phyloP scores from a whole-genome alignment of 2,329 filamentous ascomycete species.

The Chaetomium globosum region DNA sequence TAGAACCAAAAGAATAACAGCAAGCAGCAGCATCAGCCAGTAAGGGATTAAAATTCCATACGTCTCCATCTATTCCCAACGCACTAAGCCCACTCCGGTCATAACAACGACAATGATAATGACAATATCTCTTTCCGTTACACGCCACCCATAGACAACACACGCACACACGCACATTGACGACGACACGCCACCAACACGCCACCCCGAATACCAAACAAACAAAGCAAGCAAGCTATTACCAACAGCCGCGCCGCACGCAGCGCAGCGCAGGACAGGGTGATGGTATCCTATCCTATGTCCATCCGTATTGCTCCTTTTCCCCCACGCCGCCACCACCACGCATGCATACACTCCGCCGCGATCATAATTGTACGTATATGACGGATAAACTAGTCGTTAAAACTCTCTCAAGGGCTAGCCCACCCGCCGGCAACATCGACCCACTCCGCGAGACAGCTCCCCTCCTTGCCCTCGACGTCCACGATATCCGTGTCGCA shows the following conservation, averaged over 20 bases:
- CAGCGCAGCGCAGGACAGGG: background rate
- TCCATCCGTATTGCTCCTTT: background rate
- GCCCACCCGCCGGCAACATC: conserved; percentile 95
- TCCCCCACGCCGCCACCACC: too few species aligned
- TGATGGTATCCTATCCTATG: background rate
- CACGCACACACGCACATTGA: background rate
- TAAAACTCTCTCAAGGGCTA: conserved; percentile 47
- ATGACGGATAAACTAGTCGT: too few species aligned
- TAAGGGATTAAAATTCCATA: background rate
- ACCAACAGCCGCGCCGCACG: conserved; percentile 2
- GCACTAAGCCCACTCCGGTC: background rate
- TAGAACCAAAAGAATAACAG: too few species aligned
- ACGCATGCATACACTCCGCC: too few species aligned
- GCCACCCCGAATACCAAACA: background rate
- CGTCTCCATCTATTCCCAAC: conserved; percentile 3
- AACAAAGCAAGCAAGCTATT: conserved; percentile 7
- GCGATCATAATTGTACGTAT: background rate
- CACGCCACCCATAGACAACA: background rate
- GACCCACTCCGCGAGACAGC: conserved; percentile 94
- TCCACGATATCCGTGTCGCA: conserved; percentile 98
- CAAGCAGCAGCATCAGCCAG: background rate
- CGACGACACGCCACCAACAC: background rate
- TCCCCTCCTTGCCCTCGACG: conserved; percentile 96
- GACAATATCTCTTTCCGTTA: background rate
- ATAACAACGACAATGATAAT: conserved; percentile 6